Conservation (phyloP, 2,329 filamentous ascomycete species). For the Helminthosporium solani region DNA sequence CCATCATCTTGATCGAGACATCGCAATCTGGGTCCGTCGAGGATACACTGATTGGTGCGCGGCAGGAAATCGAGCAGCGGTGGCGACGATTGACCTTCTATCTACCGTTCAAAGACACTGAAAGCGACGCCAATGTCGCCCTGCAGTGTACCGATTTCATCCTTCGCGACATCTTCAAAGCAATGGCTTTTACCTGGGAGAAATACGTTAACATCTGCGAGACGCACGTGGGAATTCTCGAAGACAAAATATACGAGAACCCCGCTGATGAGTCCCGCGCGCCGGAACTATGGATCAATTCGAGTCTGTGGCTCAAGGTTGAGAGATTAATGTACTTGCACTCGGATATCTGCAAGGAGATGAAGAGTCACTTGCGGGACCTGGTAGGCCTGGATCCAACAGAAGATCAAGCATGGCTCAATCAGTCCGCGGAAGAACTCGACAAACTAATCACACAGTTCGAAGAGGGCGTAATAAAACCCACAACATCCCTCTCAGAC, state of each 20-base stretch:
- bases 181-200: slow-evolving; percentile 49
- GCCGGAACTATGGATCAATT: slow-evolving; percentile 55
- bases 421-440: slow-evolving; percentile 43
- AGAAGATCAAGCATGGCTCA: slow-evolving; percentile 45
- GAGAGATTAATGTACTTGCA: slow-evolving; percentile 55
- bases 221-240: slow-evolving; percentile 52
- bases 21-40: slow-evolving; percentile 50
- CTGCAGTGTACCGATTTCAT: slow-evolving; percentile 54
- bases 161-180: slow-evolving; percentile 52
- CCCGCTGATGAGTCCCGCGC: slow-evolving; percentile 56
- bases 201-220: slow-evolving; percentile 48
- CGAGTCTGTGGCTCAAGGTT: slow-evolving; percentile 53
- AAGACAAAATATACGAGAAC: slow-evolving; percentile 52
- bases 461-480: slow-evolving; percentile 53
- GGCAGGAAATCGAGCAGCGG: slow-evolving; percentile 53
- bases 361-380: slow-evolving; percentile 46
- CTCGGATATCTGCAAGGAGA: slow-evolving; percentile 50
- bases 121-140: slow-evolving; percentile 46
- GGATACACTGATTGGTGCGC: slow-evolving; percentile 53
- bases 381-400: slow-evolving; percentile 38
- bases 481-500: slow-evolving; percentile 52
- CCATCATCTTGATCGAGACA: slow-evolving; percentile 56
- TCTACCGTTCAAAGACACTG: slow-evolving; percentile 47
- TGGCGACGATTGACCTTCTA: slow-evolving; percentile 56
- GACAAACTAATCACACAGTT: slow-evolving; percentile 51